Evolutionary conservation across 2,329 filamentous ascomycete species (phyloP).

Genomic region (Chaetomiaceae sp.): DNA sequence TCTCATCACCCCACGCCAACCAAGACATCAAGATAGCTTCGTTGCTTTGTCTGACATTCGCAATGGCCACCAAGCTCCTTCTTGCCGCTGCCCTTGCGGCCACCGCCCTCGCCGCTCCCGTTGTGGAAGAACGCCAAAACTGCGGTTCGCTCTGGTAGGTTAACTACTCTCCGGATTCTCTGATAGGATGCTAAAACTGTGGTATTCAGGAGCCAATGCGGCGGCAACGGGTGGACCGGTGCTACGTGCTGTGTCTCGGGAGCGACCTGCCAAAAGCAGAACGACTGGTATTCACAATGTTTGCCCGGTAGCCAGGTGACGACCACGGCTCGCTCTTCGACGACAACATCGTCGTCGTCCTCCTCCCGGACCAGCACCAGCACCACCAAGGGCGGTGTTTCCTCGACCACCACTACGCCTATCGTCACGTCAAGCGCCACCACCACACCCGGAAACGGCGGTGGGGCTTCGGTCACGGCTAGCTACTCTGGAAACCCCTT

Average conservation of each 20-base stretch:
- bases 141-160: constrained; percentile 34
- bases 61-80: constrained; percentile 30
- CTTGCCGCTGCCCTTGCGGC: constrained; percentile 36
- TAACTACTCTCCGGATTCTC: too few species aligned
- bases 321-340: constrained; percentile 1
- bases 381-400: background rate
- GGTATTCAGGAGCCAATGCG: constrained; percentile 38
- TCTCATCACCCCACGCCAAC: constrained; percentile 1
- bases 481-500: constrained; percentile 53
- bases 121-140: constrained; percentile 40
- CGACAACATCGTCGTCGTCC: background rate
- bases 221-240: constrained; percentile 42
- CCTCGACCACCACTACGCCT: constrained; percentile 22
- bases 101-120: constrained; percentile 38
- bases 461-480: constrained; percentile 34
- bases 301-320: constrained; percentile 30
- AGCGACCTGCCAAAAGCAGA: constrained; percentile 35
- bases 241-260: constrained; percentile 43
- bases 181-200: background rate
- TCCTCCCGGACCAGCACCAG: constrained; percentile 21
- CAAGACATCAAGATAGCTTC: constrained; percentile 13
- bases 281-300: constrained; percentile 41
- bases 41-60: constrained; percentile 7
- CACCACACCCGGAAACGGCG: constrained; percentile 30
- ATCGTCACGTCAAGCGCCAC: constrained; percentile 30